Conservation (phyloP, 169 alveolate genomes). For the Babesia gibsoni region DNA sequence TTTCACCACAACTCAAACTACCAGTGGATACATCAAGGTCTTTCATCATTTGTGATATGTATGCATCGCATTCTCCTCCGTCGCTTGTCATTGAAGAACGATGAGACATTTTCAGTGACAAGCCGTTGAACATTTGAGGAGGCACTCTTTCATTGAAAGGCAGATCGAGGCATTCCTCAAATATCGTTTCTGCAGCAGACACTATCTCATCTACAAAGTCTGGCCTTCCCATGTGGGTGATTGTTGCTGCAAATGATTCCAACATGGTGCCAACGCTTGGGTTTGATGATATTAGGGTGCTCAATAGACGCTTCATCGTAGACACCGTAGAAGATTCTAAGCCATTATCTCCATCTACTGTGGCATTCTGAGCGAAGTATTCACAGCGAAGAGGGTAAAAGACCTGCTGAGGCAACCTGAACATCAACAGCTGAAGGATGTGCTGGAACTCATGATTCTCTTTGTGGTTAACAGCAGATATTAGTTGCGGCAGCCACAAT, state of each 20-base stretch:
- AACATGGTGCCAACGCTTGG: constrained; percentile 42
- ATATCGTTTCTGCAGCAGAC: constrained; percentile 57
- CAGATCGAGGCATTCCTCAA: constrained; percentile 63
- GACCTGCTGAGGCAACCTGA: constrained; percentile 67
- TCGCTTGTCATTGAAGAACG: neutral
- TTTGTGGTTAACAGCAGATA: constrained; percentile 49
- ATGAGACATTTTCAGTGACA: constrained; percentile 37
- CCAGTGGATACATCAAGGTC: neutral
- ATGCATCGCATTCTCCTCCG: neutral
- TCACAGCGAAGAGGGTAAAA: constrained; percentile 66
- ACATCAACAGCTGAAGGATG: constrained; percentile 55
- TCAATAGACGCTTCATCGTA: constrained; percentile 27
- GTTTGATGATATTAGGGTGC: constrained; percentile 32
- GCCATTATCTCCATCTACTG: constrained; percentile 11
- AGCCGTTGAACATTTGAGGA: constrained; percentile 42
- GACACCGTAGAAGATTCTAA: neutral
- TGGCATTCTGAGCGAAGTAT: constrained; percentile 63
- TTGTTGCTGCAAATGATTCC: constrained; percentile 45
- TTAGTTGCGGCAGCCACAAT: constrained; percentile 73
- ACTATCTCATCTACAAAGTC: constrained; percentile 53
- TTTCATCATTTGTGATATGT: neutral
- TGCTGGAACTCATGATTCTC: constrained; percentile 66
- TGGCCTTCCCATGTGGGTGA: constrained; percentile 58
- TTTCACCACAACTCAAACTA: constrained; percentile 38
- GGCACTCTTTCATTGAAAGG: constrained; percentile 62